phyloP scores from a whole-genome alignment of 805 yeast species.

The Priceomyces carsonii region DNA sequence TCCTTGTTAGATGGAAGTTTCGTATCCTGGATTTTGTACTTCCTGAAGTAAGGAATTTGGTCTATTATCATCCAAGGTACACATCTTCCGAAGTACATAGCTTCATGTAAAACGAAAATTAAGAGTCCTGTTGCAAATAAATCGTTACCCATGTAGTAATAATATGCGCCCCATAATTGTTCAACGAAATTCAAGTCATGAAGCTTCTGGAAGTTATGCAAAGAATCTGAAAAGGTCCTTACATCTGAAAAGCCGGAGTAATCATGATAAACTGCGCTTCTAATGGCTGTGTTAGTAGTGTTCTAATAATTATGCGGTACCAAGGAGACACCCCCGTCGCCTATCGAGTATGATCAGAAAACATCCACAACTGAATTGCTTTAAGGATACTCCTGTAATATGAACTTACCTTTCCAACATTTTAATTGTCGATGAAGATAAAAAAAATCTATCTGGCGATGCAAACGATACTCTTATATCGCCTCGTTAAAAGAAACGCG shows the following conservation, averaged over 20 bases:
- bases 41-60: constrained; percentile 78
- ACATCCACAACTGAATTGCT: too few species aligned
- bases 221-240: constrained; percentile 29
- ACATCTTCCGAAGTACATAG: constrained; percentile 88
- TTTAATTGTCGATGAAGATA: not conserved
- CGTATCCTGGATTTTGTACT: constrained; percentile 86
- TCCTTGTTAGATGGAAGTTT: constrained; percentile 78
- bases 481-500: constrained; percentile 4
- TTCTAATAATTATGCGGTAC: not conserved
- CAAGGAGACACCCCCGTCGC: too few species aligned
- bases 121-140: constrained; percentile 87
- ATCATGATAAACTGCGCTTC: constrained; percentile 29
- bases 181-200: constrained; percentile 44
- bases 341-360: too few species aligned
- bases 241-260: constrained; percentile 33
- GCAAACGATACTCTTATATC: constrained; percentile 1
- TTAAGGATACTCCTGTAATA: too few species aligned
- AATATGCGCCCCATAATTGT: constrained; percentile 86
- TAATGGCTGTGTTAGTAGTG: constrained; percentile 5
- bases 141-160: constrained; percentile 82
- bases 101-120: constrained; percentile 80
- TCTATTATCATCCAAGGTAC: constrained; percentile 92
- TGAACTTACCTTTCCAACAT: too few species aligned
- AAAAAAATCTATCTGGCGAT: not conserved
- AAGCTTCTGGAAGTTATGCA: constrained; percentile 26